Evolutionary conservation across 208 protist species (phyloP), one percentile per base, ranked within the genome.

Genomic region (Acanthamoeba royreba): DNA sequence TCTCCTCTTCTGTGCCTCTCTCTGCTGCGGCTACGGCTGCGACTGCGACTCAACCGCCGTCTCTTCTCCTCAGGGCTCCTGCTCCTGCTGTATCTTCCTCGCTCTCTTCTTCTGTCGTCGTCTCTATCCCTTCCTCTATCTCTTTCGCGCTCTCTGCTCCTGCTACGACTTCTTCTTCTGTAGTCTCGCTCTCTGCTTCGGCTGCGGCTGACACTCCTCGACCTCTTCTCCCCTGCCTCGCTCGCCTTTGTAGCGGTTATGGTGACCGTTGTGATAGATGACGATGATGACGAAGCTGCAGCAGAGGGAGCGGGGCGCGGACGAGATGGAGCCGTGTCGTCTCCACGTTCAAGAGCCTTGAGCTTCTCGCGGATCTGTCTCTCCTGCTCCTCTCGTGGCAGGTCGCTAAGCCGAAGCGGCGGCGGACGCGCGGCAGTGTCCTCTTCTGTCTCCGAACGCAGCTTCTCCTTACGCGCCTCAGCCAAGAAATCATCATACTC

Each of bases 361-460:
- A 85, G 43, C 43, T 85, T 85, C 43, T 85, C 74, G 74, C 74
- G 74, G 42, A 85, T 85, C 42, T 85, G 74, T 9, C 74, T 40
- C n/a, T 85, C 74, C 42, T 85, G 74, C 43, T 85, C 74, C 4
- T 85, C 43, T 19, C 74, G 74, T 25, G 74, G 74, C 28, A 85
- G 74, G n/a, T 85, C 74, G 42, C 74, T 85, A 13, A 85, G 74
- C 28, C 74, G 15, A 25, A 47, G 74, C 40, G 74, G 74, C 13
- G n/a, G 28, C n/a, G 22, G 42, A n/a, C 7, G 17, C 25, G 42
- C 40, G 40, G 17, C 43, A n/a, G n/a, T n/a, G n/a, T n/a, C n/a
- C 17, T 35, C 74, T 19, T 85, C 74, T 9, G n/a, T 45, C 43
- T 85, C 74, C 9, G 15, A 11, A 11, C 38, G 38, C 25, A 85